Conservation (phyloP, 1,139 yeast species). For the Pichia norvegensis region DNA sequence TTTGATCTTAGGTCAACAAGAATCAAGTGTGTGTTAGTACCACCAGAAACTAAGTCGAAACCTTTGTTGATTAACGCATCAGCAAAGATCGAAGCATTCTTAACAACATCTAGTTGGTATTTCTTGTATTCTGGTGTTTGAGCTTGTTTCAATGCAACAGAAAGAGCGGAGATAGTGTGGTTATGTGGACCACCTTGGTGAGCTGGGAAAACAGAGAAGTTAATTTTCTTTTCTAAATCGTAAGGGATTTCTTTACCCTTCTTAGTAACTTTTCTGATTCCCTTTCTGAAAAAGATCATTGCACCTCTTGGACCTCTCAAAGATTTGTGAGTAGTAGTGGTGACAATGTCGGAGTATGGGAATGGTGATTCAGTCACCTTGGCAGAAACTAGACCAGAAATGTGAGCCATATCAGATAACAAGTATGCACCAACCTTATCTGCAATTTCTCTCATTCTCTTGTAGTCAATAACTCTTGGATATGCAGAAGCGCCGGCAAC, state of each 20-base stretch:
- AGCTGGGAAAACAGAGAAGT: slow-evolving; percentile 96
- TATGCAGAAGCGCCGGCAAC: slow-evolving; percentile 98
- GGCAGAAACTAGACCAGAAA: slow-evolving; percentile 89
- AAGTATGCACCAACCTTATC: slow-evolving; percentile 90
- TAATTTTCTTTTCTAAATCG: slow-evolving; percentile 83
- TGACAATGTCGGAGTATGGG: slow-evolving; percentile 90
- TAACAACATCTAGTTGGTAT: slow-evolving; percentile 76
- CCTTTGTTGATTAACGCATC: slow-evolving; percentile 58
- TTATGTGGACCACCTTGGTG: slow-evolving; percentile 99
- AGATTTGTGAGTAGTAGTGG: slow-evolving; percentile 95
- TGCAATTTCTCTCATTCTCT: slow-evolving; percentile 81
- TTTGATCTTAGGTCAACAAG: slow-evolving; percentile 77
- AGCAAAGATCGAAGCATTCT: slow-evolving; percentile 75
- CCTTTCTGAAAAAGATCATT: slow-evolving; percentile 94
- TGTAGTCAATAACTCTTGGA: slow-evolving; percentile 85
- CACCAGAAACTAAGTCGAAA: slow-evolving; percentile 77
- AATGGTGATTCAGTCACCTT: slow-evolving; percentile 90
- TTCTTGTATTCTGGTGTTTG: slow-evolving; percentile 74
- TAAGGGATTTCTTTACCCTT: slow-evolving; percentile 82
- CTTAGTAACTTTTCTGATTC: slow-evolving; percentile 75
- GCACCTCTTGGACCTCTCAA: slow-evolving; percentile 99
- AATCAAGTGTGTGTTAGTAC: slow-evolving; percentile 92
- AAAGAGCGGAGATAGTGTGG: slow-evolving; percentile 92
- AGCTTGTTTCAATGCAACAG: slow-evolving; percentile 91
- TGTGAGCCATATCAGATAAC: slow-evolving; percentile 94